These are phyloP conservation scores for Salix suchowensis DNA, from an alignment of 345 rosid species.

Conservation along the genomic window DNA sequence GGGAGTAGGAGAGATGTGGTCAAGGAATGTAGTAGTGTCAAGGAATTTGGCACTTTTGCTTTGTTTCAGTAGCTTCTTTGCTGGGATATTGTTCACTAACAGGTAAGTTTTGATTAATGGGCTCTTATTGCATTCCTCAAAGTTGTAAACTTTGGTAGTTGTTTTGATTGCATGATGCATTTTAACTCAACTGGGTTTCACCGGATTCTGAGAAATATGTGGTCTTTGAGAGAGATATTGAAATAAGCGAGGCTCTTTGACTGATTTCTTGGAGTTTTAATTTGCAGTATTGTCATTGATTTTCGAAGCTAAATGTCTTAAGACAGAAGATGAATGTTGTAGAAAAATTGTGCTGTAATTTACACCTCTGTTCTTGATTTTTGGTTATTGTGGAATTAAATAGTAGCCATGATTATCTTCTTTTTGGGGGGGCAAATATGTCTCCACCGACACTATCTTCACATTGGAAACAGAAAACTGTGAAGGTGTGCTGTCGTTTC, in stretches of 20 bases:
- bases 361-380: neutral
- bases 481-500: neutral
- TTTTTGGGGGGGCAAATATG: neutral
- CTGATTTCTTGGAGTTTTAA: neutral
- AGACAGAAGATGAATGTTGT: neutral
- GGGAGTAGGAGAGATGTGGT: conserved; percentile 20
- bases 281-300: neutral
- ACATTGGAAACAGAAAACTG: neutral
- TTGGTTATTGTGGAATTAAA: neutral
- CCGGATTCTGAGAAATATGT: neutral
- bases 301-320: neutral
- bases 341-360: neutral
- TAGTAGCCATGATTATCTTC: neutral
- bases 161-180: conserved; percentile 5
- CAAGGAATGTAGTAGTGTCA: conserved; percentile 39
- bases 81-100: conserved; percentile 79
- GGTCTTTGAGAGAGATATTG: neutral
- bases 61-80: conserved; percentile 63
- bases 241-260: neutral
- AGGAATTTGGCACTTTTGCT: conserved; percentile 59
- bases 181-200: conserved; percentile 13
- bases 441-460: conserved; percentile 14
- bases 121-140: conserved; percentile 4
- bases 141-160: neutral
- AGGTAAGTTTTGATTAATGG: conserved; percentile 36